Conservation (phyloP, 2,329 filamentous ascomycete species). For the Fusarium brevicatenulatum region DNA sequence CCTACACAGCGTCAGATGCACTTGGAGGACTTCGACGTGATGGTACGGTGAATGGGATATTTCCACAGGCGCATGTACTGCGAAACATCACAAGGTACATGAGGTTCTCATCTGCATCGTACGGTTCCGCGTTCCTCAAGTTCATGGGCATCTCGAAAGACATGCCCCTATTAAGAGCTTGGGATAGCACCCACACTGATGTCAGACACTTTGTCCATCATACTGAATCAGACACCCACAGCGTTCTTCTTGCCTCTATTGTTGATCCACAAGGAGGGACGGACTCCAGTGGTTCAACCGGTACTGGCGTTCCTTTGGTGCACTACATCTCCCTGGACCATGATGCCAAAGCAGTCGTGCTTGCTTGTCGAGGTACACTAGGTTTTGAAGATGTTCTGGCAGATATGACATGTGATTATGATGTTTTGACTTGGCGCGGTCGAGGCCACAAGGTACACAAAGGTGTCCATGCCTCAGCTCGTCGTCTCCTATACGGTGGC, state of each 20-base stretch:
- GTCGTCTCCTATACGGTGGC: conserved; percentile 72
- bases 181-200: conserved; percentile 66
- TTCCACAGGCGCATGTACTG: conserved; percentile 68
- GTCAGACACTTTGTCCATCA: conserved; percentile 72
- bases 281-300: conserved; percentile 71
- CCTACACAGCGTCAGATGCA: conserved; percentile 59
- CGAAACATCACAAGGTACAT: conserved; percentile 73
- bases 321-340: conserved; percentile 79
- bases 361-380: conserved; percentile 77
- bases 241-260: conserved; percentile 75
- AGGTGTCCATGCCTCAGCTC: conserved; percentile 77
- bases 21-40: conserved; percentile 61
- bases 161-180: conserved; percentile 54
- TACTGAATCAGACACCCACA: conserved; percentile 66
- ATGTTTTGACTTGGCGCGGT: conserved; percentile 71
- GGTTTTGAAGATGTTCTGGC: conserved; percentile 79
- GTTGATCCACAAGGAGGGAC: conserved; percentile 75
- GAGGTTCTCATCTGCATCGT: conserved; percentile 73
- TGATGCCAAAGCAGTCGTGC: conserved; percentile 75
- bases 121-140: conserved; percentile 71
- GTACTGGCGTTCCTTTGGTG: conserved; percentile 74
- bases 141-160: conserved; percentile 69
- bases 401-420: conserved; percentile 80
- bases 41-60: conserved; percentile 67
- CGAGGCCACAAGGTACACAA: conserved; percentile 77